Percentiles rank a stretch among this genome's conserved stretches.
These are phyloP conservation scores for Lecanosticta acicola DNA, from an alignment of 2,329 filamentous ascomycete genomes.

Conservation along the genomic window DNA sequence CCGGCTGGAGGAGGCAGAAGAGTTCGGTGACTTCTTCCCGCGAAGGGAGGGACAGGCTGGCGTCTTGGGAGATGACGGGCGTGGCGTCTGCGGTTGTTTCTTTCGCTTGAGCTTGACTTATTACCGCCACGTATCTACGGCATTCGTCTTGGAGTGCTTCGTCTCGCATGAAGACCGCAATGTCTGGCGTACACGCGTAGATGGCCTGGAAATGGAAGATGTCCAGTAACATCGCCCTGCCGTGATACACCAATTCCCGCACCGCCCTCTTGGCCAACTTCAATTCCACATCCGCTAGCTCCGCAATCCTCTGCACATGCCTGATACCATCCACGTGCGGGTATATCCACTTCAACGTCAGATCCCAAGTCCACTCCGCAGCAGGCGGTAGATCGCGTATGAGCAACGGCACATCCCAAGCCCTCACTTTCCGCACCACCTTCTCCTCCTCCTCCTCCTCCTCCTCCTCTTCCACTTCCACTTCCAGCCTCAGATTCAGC, in stretches of 20 bases:
- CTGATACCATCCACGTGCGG: constrained; percentile 86
- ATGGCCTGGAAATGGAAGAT: constrained; percentile 92
- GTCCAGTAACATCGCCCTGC: constrained; percentile 82
- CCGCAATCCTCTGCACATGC: constrained; percentile 80
- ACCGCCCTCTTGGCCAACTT: constrained; percentile 81
- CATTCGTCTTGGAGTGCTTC: constrained; percentile 79
- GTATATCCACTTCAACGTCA: constrained; percentile 73
- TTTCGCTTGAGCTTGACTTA: constrained; percentile 5
- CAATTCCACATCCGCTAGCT: constrained; percentile 77
- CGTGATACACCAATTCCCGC: constrained; percentile 87
- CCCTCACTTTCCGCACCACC: constrained; percentile 68
- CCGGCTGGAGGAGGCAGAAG: constrained; percentile 78
- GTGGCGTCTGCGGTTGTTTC: not conserved
- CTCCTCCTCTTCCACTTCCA: not conserved
- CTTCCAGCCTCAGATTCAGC: constrained; percentile 28
- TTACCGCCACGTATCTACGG: constrained; percentile 69
- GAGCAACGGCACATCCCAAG: constrained; percentile 85
- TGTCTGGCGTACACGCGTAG: constrained; percentile 75
- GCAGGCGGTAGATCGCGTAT: constrained; percentile 47
- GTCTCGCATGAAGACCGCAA: constrained; percentile 74
- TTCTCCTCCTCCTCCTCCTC: constrained; percentile 54
- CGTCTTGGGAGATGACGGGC: constrained; percentile 1
- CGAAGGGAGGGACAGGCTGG: constrained; percentile 7
- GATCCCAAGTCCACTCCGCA: constrained; percentile 66
- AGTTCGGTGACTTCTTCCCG: constrained; percentile 61